Evolutionary conservation across 331 rosid genomes (phyloP).

Genomic region (Erythrophleum ivorense): DNA sequence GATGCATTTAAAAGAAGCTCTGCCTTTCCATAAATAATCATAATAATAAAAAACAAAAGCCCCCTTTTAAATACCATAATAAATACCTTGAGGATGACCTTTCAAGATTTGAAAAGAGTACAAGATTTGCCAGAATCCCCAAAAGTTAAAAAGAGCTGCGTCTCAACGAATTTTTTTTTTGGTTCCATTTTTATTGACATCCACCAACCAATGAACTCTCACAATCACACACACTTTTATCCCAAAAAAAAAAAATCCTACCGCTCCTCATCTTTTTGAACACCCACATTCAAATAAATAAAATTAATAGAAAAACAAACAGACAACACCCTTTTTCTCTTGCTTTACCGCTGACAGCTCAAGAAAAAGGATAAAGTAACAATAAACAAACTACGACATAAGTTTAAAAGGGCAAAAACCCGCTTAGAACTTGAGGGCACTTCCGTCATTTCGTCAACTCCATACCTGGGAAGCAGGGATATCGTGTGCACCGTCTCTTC

Average conservation of each 20-base stretch:
- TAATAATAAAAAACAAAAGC: background rate
- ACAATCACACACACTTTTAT: conserved; percentile 35
- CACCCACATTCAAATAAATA: conserved; percentile 21
- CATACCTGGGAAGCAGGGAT: conserved; percentile 40
- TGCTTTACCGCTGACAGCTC: conserved; percentile 17
- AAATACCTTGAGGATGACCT: background rate
- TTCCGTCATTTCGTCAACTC: conserved; percentile 3
- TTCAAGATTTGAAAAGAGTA: background rate
- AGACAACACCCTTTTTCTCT: no score
- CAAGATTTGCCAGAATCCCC: background rate
- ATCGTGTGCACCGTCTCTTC: conserved; percentile 57
- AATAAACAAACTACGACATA: background rate
- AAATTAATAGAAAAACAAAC: background rate
- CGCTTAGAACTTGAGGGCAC: background rate
- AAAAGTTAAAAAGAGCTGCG: conserved; percentile 9
- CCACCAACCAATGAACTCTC: conserved; percentile 51
- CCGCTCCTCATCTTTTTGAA: conserved; percentile 8
- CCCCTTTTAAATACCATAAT: background rate
- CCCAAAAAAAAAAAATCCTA: conserved; percentile 44
- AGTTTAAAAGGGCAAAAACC: background rate
- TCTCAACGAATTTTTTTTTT: conserved; percentile 2
- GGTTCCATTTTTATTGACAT: conserved; percentile 17
- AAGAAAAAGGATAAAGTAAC: background rate
- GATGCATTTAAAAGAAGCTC: no score
- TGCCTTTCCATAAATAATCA: background rate